Conservation (phyloP, 176 grass and related monocot genomes). For the Musa schizocarpa region DNA sequence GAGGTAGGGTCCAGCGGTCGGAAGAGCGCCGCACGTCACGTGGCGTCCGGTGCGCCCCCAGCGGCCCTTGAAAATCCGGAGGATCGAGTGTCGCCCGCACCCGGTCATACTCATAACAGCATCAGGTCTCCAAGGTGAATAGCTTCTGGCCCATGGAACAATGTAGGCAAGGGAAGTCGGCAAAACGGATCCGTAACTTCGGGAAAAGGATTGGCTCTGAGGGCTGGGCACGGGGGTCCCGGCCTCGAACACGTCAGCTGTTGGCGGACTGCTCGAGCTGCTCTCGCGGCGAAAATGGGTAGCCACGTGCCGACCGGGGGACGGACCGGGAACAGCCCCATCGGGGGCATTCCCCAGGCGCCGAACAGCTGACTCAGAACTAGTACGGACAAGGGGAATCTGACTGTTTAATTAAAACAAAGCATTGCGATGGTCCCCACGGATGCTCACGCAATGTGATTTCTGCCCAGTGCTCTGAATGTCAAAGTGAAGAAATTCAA, state of each 20-base stretch:
- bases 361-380: too few species aligned
- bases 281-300: too few species aligned
- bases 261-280: too few species aligned
- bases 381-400: too few species aligned
- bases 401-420: too few species aligned
- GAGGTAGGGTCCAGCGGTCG: constrained; percentile 48
- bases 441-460: too few species aligned
- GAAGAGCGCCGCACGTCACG: constrained; percentile 59
- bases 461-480: too few species aligned
- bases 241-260: too few species aligned
- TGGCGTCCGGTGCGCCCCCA: constrained; percentile 55
- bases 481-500: constrained; percentile 55
- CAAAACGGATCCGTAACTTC: constrained; percentile 45
- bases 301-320: too few species aligned
- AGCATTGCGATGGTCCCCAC: too few species aligned
- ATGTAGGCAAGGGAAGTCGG: constrained; percentile 48
- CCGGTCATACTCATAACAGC: constrained; percentile 46
- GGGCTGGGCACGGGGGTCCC: constrained; percentile 21
- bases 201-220: constrained; percentile 55
- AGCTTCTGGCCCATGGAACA: constrained; percentile 44
- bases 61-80: constrained; percentile 54
- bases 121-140: constrained; percentile 53
- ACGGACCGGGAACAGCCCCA: too few species aligned
- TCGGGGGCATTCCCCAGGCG: too few species aligned
- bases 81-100: constrained; percentile 41